These are phyloP conservation scores for Panicum virgatum DNA, from an alignment of 202 grass and related monocot genomes.

Conservation along the genomic window DNA sequence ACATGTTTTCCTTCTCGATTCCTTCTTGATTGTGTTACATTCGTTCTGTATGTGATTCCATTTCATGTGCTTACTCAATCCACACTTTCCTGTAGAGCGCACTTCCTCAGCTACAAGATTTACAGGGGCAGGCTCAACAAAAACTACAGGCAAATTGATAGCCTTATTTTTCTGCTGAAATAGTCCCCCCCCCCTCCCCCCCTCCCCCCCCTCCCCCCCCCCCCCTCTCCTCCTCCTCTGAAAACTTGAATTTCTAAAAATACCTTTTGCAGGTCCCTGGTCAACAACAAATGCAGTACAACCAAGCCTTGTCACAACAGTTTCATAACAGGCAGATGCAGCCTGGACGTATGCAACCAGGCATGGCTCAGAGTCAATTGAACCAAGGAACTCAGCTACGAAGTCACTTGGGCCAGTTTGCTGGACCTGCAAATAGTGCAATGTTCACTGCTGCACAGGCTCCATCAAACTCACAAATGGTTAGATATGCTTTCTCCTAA, in stretches of 20 bases:
- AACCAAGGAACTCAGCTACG: constrained; percentile 88
- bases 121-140: constrained; percentile 82
- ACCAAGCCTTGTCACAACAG: constrained; percentile 76
- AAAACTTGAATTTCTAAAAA: constrained; percentile 30
- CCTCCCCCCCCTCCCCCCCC: too few species aligned
- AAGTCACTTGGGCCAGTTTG: constrained; percentile 78
- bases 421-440: constrained; percentile 73
- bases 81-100: constrained; percentile 52
- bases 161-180: constrained; percentile 13
- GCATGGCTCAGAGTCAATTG: constrained; percentile 79
- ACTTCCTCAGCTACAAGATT: constrained; percentile 88
- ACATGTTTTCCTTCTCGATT: constrained; percentile 1
- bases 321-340: constrained; percentile 88
- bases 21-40: neutral
- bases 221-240: too few species aligned
- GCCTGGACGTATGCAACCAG: constrained; percentile 67
- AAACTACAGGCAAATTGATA: constrained; percentile 64
- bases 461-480: constrained; percentile 96
- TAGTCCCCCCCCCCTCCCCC: neutral
- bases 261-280: constrained; percentile 56
- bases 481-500: constrained; percentile 35
- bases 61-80: constrained; percentile 27
- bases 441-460: constrained; percentile 85
- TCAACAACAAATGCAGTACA: constrained; percentile 90
- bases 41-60: neutral